phyloP scores from a whole-genome alignment of 2,329 filamentous ascomycete genomes.

The Fusarium miscanthi region DNA sequence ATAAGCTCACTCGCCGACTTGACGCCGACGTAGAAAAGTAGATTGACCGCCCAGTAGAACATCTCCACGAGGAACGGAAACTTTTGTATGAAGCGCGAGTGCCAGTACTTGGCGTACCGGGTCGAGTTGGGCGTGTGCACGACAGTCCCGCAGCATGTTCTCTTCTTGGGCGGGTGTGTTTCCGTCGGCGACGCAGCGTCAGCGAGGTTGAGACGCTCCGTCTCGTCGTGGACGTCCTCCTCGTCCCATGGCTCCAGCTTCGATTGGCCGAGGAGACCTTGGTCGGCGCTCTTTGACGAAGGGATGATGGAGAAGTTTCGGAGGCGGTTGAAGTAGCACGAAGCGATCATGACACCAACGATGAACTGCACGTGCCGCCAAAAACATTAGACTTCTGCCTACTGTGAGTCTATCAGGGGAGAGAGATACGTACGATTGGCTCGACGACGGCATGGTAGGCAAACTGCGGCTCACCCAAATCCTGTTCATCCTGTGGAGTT shows the following conservation, averaged over 20 bases:
- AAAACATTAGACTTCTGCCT: not conserved
- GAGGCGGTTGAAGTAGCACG: conserved; percentile 46
- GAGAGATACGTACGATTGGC: conserved; percentile 40
- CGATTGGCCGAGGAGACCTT: conserved; percentile 39
- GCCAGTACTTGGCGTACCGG: conserved; percentile 68
- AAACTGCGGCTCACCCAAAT: conserved; percentile 46
- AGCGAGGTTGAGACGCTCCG: conserved; percentile 18
- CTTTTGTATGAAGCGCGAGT: conserved; percentile 72
- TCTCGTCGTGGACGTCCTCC: conserved; percentile 38
- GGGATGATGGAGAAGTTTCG: conserved; percentile 41
- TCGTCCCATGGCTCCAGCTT: conserved; percentile 42
- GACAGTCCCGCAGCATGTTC: conserved; percentile 61
- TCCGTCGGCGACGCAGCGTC: conserved; percentile 28
- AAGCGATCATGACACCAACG: conserved; percentile 45
- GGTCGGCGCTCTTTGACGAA: conserved; percentile 27
- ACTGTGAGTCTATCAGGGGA: not conserved
- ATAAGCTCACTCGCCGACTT: conserved; percentile 47
- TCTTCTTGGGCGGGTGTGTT: conserved; percentile 58
- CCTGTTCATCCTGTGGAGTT: conserved; percentile 28
- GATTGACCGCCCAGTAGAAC: conserved; percentile 78
- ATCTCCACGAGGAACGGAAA: conserved; percentile 77
- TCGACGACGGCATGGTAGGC: conserved; percentile 42
- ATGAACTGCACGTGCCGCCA: conserved; percentile 34
- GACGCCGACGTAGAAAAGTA: conserved; percentile 65
- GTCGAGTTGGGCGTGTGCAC: conserved; percentile 68